A percentile compares a stretch with the other conserved stretches of the same genome.
phyloP scores from a whole-genome alignment of 2,329 filamentous ascomycete genomes.

The Orbilia blumenaviensis region DNA sequence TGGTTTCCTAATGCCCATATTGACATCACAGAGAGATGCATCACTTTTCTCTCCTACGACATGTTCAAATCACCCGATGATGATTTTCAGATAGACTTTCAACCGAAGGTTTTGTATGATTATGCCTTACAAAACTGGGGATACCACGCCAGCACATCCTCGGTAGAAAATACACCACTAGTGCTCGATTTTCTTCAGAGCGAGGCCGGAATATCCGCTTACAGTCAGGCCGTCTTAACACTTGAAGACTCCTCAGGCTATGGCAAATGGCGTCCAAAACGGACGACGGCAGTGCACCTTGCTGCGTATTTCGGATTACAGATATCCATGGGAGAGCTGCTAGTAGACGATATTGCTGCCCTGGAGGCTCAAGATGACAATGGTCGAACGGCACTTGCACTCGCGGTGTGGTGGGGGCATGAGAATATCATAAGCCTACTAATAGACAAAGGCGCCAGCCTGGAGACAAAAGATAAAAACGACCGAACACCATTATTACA shows the following conservation, averaged over 20 bases:
- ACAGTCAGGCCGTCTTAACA: not conserved
- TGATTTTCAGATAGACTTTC: too few relatives aligned
- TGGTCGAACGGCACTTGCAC: not conserved
- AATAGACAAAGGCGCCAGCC: not conserved
- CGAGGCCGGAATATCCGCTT: not conserved
- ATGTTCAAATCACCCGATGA: too few relatives aligned
- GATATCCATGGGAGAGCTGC: not conserved
- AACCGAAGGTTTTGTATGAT: not conserved
- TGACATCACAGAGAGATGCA: not conserved
- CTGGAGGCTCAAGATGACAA: not conserved
- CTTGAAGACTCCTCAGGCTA: not conserved
- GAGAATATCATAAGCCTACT: not conserved
- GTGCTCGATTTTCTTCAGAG: not conserved
- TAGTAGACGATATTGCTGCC: not conserved
- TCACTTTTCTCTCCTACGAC: too few relatives aligned
- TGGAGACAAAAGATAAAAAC: not conserved
- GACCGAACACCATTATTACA: not conserved
- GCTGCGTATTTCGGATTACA: not conserved
- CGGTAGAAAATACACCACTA: not conserved
- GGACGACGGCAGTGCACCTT: not conserved
- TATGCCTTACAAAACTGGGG: slow-evolving; percentile 11
- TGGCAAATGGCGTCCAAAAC: not conserved
- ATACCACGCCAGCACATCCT: not conserved
- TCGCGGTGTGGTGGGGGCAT: not conserved
- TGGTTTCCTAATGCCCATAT: slow-evolving; percentile 11